phyloP scores from a whole-genome alignment of 1,284 basidiomycete species.

The Marasmius sp. region DNA sequence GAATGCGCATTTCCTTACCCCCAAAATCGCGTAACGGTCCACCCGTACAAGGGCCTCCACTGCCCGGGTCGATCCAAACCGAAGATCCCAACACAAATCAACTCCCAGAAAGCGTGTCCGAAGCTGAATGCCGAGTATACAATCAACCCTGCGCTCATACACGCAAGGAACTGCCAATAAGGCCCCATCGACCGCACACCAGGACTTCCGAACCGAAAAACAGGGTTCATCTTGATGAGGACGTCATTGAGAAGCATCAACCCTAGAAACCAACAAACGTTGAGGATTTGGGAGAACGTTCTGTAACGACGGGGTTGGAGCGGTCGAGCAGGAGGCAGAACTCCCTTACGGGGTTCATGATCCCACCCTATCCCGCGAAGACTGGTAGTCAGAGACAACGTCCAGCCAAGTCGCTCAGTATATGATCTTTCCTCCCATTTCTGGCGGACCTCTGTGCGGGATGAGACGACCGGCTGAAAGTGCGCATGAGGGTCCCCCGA shows the following conservation, averaged over 20 bases:
- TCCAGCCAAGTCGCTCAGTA: constrained; percentile 24
- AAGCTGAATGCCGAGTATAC: neutral
- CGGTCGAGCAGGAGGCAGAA: constrained; percentile 18
- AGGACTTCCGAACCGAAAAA: neutral
- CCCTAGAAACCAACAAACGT: neutral
- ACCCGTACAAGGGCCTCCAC: neutral
- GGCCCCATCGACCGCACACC: neutral
- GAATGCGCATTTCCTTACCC: neutral
- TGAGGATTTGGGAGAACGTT: constrained; percentile 5
- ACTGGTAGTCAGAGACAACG: constrained; percentile 17
- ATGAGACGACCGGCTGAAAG: constrained; percentile 5
- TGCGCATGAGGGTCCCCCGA: constrained; percentile 19
- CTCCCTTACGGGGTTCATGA: constrained; percentile 19
- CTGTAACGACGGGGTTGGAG: constrained; percentile 13
- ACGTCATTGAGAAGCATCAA: neutral
- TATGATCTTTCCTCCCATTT: constrained; percentile 17
- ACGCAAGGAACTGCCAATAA: neutral
- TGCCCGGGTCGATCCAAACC: neutral
- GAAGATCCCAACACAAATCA: neutral
- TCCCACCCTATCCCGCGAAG: constrained; percentile 25
- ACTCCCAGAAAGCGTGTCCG: neutral
- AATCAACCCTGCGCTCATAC: neutral
- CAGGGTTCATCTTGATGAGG: neutral
- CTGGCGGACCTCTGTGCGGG: constrained; percentile 4
- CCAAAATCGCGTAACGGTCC: constrained; percentile 3